Percentiles rank a stretch among this genome's conserved stretches.
Evolutionary conservation across 1,284 basidiomycete species (phyloP).

Genomic region (Singerocomus inundabilis): DNA sequence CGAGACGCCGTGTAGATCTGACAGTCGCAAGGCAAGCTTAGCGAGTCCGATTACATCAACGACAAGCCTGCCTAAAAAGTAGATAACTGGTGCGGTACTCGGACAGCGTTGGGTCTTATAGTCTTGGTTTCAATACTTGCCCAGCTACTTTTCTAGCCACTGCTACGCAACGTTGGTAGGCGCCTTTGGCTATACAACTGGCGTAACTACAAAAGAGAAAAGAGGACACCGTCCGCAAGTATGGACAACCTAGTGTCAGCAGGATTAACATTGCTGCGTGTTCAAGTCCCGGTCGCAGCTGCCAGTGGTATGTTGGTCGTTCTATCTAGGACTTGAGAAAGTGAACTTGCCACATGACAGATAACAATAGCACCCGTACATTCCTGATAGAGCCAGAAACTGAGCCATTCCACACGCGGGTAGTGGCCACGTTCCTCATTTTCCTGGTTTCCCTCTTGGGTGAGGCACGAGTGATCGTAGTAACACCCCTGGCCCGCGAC

Average conservation of each 20-base stretch:
- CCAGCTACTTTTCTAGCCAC: neutral
- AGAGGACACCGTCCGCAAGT: neutral
- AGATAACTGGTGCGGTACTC: constrained; percentile 24
- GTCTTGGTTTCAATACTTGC: neutral
- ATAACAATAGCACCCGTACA: neutral
- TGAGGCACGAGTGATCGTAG: constrained; percentile 10
- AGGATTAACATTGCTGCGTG: neutral
- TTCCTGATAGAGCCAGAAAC: constrained; percentile 4
- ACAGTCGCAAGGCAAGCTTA: too few species aligned
- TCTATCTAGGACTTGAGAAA: neutral
- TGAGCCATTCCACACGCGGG: constrained; percentile 6
- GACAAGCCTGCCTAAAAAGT: constrained; percentile 15
- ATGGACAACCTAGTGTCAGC: neutral
- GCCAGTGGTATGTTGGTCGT: constrained; percentile 6
- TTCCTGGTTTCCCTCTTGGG: constrained; percentile 44
- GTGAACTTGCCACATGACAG: neutral
- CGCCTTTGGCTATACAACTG: neutral
- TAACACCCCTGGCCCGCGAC: neutral
- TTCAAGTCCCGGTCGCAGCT: neutral
- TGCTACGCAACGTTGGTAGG: neutral
- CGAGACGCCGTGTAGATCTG: too few species aligned
- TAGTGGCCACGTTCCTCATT: constrained; percentile 40
- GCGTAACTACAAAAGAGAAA: neutral
- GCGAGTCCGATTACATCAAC: too few species aligned
- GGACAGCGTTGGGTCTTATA: neutral